Evolutionary conservation across 1,284 basidiomycete genomes (phyloP).

Genomic region (Pisolithus thermaeus): DNA sequence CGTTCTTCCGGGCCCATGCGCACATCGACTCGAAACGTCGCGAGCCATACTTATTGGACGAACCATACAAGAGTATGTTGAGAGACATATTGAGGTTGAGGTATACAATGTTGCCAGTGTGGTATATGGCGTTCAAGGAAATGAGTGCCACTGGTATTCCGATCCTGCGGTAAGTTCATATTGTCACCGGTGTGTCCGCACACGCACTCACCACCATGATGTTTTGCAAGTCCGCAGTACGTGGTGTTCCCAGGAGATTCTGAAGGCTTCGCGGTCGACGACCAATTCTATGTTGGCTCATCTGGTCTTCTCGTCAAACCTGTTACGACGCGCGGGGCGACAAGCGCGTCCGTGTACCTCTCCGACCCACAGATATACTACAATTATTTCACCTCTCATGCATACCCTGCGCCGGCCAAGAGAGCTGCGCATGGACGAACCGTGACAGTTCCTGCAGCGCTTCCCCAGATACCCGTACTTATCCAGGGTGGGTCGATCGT

Average conservation of each 20-base stretch:
- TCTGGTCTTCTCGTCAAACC: constrained; percentile 93
- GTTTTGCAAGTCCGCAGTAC: constrained; percentile 75
- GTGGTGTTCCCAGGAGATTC: constrained; percentile 87
- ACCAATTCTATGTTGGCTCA: constrained; percentile 90
- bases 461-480: constrained; percentile 81
- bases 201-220: constrained; percentile 1
- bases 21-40: constrained; percentile 98
- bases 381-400: constrained; percentile 76
- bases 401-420: constrained; percentile 60
- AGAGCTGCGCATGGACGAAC: background rate
- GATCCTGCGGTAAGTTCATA: constrained; percentile 58
- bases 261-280: constrained; percentile 82
- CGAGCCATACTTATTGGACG: constrained; percentile 90
- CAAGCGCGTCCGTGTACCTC: constrained; percentile 76
- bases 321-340: constrained; percentile 72
- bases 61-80: constrained; percentile 82
- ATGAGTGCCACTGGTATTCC: constrained; percentile 76
- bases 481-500: constrained; percentile 92
- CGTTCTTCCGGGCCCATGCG: constrained; percentile 98
- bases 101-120: constrained; percentile 86
- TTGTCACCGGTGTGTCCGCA: background rate
- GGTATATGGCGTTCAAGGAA: constrained; percentile 96
- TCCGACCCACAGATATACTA: constrained; percentile 94
- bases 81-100: constrained; percentile 78
- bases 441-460: constrained; percentile 49